Evolutionary conservation across 108 stramenopile species (phyloP).

Genomic region (Fragilaria crotonensis): DNA sequence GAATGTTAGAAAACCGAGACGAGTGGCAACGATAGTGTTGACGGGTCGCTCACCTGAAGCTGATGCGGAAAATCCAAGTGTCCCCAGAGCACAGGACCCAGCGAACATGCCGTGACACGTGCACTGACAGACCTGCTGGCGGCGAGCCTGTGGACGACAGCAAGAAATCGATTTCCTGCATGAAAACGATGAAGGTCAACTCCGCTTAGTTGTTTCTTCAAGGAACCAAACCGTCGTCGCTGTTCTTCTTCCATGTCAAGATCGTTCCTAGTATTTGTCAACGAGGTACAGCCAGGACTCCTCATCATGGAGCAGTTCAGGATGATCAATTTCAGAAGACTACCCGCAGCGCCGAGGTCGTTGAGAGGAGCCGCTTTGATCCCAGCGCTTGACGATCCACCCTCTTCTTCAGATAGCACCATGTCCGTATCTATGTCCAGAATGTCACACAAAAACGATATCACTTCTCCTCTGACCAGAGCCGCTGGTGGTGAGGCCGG

Average conservation of each 20-base stretch:
- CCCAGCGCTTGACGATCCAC: slow-evolving; percentile 43
- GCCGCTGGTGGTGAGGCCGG: slow-evolving; percentile 60
- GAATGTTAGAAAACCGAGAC: too few species aligned
- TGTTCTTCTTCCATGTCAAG: slow-evolving; percentile 18
- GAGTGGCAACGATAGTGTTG: too few species aligned
- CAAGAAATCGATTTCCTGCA: slow-evolving; percentile 74
- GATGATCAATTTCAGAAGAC: slow-evolving; percentile 77
- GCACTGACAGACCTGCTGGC: slow-evolving; percentile 79
- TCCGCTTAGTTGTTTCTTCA: slow-evolving; percentile 19
- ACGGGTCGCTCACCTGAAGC: slow-evolving; percentile 34
- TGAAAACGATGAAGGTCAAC: slow-evolving; percentile 37
- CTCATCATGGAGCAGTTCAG: slow-evolving; percentile 67
- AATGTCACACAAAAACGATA: slow-evolving; percentile 72
- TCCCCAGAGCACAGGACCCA: slow-evolving; percentile 82
- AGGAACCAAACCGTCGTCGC: slow-evolving; percentile 29
- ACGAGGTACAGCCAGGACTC: slow-evolving; percentile 29
- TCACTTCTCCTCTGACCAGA: slow-evolving; percentile 66
- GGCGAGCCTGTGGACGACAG: slow-evolving; percentile 80
- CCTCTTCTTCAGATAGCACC: slow-evolving; percentile 69
- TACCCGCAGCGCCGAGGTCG: slow-evolving; percentile 77
- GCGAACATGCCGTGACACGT: slow-evolving; percentile 76
- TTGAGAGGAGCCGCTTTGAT: slow-evolving; percentile 46
- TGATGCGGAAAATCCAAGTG: slow-evolving; percentile 87
- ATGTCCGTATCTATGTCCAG: slow-evolving; percentile 77
- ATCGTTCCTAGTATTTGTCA: slow-evolving; percentile 17